Evolutionary conservation across 1,139 yeast species (phyloP), one percentile per base, ranked within the genome.

Genomic region (Nakaseomyces nivariensis): DNA sequence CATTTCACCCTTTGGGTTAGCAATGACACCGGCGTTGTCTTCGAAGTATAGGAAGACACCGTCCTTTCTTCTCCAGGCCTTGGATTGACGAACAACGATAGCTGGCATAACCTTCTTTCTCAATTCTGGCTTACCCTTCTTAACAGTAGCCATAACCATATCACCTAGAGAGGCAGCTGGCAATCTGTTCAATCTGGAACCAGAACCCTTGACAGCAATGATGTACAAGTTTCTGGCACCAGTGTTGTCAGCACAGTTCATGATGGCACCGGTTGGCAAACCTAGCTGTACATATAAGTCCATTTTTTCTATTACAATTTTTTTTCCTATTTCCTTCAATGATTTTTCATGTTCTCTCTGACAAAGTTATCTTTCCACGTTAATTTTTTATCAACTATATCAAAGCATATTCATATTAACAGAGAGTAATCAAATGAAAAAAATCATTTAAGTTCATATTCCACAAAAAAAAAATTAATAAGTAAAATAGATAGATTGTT

Each of bases 61-160:
- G 73, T 94, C 99, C 84, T 85, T 89, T 86, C 99, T 88, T 90
- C 99, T 90, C 99, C 99, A 94, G 68, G 99, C 94, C 83, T 92
- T 92, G 66, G 98, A 79, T 82, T 94, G 99, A 81, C 99, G 92
- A 67, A 94, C 87, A 71, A 94, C 97, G 68, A 94, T 89, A 70
- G 98, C 98, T 76, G 97, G 98, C 97, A 94, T 90, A 67, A 94
- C 97, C 85, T 94, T 94, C 96, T 94, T 94, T 85, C 99, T 90
- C 77, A 94, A 89, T 79, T 94, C 99, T 75, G 99, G 99, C 90
- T 94, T 94, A 87, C 99, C 99, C 83, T 94, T 94, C 87, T 92
- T 94, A 75, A 94, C 99, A 70, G 99, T 94, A 70, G 98, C 98
- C 95, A 92, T 90, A 73, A 92, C 97, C 98, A 92, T 92, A 78